Evolutionary conservation across 345 rosid species (phyloP).

Genomic region (Turnera subulata): DNA sequence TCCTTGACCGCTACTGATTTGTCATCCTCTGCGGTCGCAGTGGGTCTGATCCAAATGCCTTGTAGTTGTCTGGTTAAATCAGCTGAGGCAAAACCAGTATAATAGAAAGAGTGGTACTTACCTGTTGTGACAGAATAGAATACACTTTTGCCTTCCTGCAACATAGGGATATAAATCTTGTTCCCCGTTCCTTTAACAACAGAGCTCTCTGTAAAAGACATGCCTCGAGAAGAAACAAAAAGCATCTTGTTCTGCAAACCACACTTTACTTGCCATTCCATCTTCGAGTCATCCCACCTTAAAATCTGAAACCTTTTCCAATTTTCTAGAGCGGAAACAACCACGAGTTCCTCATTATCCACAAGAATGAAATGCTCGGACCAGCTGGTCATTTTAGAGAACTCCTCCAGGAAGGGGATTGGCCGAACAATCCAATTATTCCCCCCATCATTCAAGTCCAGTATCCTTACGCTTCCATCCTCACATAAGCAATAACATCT

Average conservation of each 20-base stretch:
- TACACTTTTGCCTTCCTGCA: background rate
- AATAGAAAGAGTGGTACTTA: background rate
- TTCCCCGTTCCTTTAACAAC: background rate
- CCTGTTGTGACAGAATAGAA: background rate
- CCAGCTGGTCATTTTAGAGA: too few relatives aligned
- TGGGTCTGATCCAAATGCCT: background rate
- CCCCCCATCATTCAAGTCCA: too few relatives aligned
- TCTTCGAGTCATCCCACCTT: background rate
- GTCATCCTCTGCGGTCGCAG: too few relatives aligned
- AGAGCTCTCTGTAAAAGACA: background rate
- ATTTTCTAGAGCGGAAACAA: too few relatives aligned
- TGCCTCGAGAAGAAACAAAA: background rate
- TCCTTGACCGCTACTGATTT: too few relatives aligned
- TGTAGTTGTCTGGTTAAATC: background rate
- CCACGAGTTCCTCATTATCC: background rate
- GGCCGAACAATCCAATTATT: too few relatives aligned
- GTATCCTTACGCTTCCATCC: too few relatives aligned
- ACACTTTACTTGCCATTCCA: background rate
- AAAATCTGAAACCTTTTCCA: too few relatives aligned
- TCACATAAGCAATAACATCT: too few relatives aligned
- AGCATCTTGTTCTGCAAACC: background rate
- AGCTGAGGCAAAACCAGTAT: background rate
- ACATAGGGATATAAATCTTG: background rate
- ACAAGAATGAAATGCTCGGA: background rate
- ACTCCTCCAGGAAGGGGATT: too few relatives aligned